These are phyloP conservation scores for Cylindrotheca fusiformis DNA, from an alignment of 108 stramenopile species.

Conservation along the genomic window DNA sequence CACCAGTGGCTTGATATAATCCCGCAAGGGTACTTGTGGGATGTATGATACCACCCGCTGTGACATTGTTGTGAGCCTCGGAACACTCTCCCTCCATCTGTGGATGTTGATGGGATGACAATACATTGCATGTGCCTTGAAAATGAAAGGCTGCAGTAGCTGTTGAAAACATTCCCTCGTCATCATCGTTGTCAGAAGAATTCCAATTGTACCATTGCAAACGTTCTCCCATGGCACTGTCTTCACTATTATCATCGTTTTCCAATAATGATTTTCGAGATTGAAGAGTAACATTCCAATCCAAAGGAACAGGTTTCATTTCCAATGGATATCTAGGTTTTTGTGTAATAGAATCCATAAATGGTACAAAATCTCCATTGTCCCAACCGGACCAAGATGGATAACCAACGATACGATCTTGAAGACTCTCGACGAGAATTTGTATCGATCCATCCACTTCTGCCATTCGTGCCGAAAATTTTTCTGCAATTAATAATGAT, in stretches of 20 bases:
- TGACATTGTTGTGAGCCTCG: constrained; percentile 42
- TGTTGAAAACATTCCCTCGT: constrained; percentile 11
- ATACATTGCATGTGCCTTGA: constrained; percentile 52
- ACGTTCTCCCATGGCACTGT: background rate
- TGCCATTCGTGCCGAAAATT: constrained; percentile 23
- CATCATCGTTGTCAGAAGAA: background rate
- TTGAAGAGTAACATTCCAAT: constrained; percentile 33
- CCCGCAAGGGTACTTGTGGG: constrained; percentile 28
- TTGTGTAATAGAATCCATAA: constrained; percentile 34
- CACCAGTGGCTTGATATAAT: constrained; percentile 33
- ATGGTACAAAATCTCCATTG: constrained; percentile 30
- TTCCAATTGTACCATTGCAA: constrained; percentile 3
- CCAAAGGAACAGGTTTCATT: constrained; percentile 34
- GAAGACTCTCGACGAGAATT: constrained; percentile 35
- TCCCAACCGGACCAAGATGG: constrained; percentile 19
- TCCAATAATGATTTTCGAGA: constrained; percentile 1
- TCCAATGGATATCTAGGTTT: constrained; percentile 40
- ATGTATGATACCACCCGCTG: constrained; percentile 35
- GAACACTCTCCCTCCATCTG: constrained; percentile 33
- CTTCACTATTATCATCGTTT: constrained; percentile 13
- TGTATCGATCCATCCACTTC: constrained; percentile 13
- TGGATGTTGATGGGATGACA: constrained; percentile 12
- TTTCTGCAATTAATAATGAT: constrained; percentile 14
- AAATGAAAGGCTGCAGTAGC: constrained; percentile 30
- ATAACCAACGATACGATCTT: constrained; percentile 58